Evolutionary conservation across 2,329 filamentous ascomycete genomes (phyloP).

Genomic region (Colletotrichum sp.): DNA sequence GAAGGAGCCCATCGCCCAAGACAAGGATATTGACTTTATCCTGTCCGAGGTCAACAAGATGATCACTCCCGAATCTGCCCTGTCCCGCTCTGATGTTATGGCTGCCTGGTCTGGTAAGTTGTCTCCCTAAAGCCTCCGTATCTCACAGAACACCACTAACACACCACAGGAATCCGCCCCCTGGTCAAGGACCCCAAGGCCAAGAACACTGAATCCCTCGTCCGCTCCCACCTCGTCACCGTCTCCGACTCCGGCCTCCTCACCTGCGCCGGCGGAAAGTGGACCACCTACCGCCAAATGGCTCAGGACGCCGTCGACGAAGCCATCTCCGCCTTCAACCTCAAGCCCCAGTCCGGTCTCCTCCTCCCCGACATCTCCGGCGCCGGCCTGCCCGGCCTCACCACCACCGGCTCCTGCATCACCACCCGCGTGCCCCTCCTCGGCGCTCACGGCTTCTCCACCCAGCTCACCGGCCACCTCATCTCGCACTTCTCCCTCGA

Average conservation of each 20-base stretch:
- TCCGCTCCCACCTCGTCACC: constrained; percentile 81
- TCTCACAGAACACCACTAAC: not conserved
- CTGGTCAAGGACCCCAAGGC: constrained; percentile 82
- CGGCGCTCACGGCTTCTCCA: constrained; percentile 74
- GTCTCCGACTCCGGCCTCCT: constrained; percentile 76
- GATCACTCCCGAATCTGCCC: constrained; percentile 75
- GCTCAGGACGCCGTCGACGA: constrained; percentile 85
- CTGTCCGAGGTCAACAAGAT: constrained; percentile 79
- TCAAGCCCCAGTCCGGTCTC: constrained; percentile 55
- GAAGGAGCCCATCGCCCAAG: constrained; percentile 72
- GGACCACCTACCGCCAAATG: constrained; percentile 91
- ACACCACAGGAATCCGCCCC: constrained; percentile 65
- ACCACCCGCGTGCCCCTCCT: constrained; percentile 76
- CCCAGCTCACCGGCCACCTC: constrained; percentile 36
- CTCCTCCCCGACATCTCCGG: constrained; percentile 69
- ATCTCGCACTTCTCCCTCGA: constrained; percentile 36
- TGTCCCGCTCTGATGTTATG: constrained; percentile 76
- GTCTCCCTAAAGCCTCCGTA: not conserved
- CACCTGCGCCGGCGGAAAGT: constrained; percentile 84
- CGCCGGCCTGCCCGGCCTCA: constrained; percentile 48
- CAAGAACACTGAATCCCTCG: constrained; percentile 81
- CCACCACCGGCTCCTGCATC: constrained; percentile 74
- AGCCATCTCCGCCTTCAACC: constrained; percentile 69
- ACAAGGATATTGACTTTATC: constrained; percentile 84
- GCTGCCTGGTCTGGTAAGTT: constrained; percentile 78